Percentiles rank a stretch among this genome's conserved stretches.
phyloP scores from a whole-genome alignment of 768 basidiomycete species.

The Lactarius tabidus region DNA sequence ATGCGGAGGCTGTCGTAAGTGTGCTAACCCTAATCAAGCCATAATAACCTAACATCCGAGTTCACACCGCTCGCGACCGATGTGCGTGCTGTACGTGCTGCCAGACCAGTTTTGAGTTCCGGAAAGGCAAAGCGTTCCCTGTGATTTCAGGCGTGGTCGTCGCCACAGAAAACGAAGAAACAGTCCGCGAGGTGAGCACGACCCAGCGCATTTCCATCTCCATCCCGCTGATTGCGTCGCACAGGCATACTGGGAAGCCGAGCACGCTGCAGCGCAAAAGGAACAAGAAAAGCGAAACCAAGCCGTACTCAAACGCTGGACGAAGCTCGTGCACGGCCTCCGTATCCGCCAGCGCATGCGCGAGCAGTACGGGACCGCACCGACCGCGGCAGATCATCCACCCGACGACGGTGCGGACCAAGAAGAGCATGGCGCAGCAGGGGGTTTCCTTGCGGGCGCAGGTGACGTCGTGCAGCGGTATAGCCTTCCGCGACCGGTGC shows the following conservation, averaged over 20 bases:
- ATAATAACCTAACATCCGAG: neutral
- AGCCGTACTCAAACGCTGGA: constrained; percentile 83
- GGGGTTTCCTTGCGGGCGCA: constrained; percentile 64
- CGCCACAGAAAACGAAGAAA: constrained; percentile 71
- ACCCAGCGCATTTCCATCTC: neutral
- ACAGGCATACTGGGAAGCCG: constrained; percentile 84
- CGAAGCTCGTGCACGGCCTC: constrained; percentile 80
- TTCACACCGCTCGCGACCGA: neutral
- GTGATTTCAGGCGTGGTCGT: constrained; percentile 83
- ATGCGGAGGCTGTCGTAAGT: constrained; percentile 92
- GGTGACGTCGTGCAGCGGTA: constrained; percentile 73
- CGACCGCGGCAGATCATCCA: no score
- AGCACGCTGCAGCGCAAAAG: constrained; percentile 72
- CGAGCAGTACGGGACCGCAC: constrained; percentile 56
- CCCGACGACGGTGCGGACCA: neutral
- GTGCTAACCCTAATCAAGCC: neutral
- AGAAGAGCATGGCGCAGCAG: constrained; percentile 27
- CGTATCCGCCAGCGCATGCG: constrained; percentile 80
- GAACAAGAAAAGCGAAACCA: constrained; percentile 73
- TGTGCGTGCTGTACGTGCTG: neutral
- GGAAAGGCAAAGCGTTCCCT: constrained; percentile 83
- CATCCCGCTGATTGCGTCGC: neutral
- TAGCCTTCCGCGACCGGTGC: constrained; percentile 58
- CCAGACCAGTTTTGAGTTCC: constrained; percentile 96
- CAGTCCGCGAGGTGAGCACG: constrained; percentile 63